Conservation (phyloP, 768 basidiomycete genomes). For the Amanita pseudoporphyria region DNA sequence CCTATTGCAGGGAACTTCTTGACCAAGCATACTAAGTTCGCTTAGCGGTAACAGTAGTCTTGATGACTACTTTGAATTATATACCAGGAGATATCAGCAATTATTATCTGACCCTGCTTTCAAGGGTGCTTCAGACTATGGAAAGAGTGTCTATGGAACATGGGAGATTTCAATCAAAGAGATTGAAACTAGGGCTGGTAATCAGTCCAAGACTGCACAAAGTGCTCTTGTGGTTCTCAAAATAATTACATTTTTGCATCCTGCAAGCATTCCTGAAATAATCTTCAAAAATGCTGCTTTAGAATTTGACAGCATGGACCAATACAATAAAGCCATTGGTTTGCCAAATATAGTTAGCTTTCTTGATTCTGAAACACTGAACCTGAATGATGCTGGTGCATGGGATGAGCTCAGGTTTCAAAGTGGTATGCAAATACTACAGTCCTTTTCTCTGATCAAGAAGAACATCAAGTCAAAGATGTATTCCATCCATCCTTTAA, state of each 20-base stretch:
- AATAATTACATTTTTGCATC: conserved; percentile 13
- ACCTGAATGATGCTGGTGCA: not conserved
- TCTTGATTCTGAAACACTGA: not conserved
- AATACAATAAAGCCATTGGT: not conserved
- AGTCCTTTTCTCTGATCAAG: conserved; percentile 13
- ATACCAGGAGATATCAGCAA: conserved; percentile 1
- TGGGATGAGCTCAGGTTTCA: conserved; percentile 12
- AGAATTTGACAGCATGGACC: not conserved
- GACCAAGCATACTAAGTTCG: too few relatives aligned
- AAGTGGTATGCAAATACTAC: conserved; percentile 12
- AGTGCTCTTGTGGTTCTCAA: conserved; percentile 13
- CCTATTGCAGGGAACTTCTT: too few relatives aligned
- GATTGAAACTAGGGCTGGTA: conserved; percentile 8
- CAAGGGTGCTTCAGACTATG: conserved; percentile 13
- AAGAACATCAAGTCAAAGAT: not conserved
- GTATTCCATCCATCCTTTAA: conserved; percentile 12
- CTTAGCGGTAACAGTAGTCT: too few relatives aligned
- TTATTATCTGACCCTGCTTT: conserved; percentile 8
- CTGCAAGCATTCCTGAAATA: conserved; percentile 9
- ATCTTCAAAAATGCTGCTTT: conserved; percentile 12
- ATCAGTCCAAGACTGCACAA: conserved; percentile 6
- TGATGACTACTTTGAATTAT: conserved; percentile 11
- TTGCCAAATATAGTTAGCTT: not conserved
- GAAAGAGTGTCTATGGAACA: conserved; percentile 12
- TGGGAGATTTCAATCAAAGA: conserved; percentile 14